Base-by-base conservation (phyloP, 2,329 filamentous ascomycete genomes). In the Leptographium flavum region DNA sequence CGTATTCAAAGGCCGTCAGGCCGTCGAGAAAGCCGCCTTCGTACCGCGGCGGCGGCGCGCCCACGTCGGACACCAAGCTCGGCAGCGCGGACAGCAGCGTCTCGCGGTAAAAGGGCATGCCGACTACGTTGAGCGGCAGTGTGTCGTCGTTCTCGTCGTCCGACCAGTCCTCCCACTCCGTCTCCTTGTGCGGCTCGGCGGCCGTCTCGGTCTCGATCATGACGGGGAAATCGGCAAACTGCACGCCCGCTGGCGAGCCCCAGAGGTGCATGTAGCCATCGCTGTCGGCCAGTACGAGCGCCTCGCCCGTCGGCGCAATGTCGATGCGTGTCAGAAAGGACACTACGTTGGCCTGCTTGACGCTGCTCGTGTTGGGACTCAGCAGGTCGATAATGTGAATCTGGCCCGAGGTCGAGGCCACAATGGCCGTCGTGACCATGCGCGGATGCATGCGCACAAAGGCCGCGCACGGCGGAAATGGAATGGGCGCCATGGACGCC, bases 381-480 rank as follows among this genome's bases (percentile, higher is more conserved):
- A 93, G 87, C 5, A 98, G 74, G 60, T 98, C 92, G 42, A 96
- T 87, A 14, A 96, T 83, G 59, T 98, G 90, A 60, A 98, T 83
- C 61, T 95, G 87, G 1, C 93, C 92, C 37, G 79, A 83, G 56
- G 93, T 87, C 3, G 90, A 94, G 25, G 88, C 81, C 42, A 98
- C 86, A 49, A 98, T 88, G 55, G 86, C 90, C 0, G 93, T 96
- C 0, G 92, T 95, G 19, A 87, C 82, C 75, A 98, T 84, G 55
- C 87, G 82, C 1, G 93, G 92, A 60, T 98, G 92, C 83, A 98
- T 92, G 47, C 92, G 81, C 36, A 95, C 88, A 65, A 87, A 94
- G 31, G 92, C 90, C 32, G 90, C 92, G 10, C 92, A 87, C 3
- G 87, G 83, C 47, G 92, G 90, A 53, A 83, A 98, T 0, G 92